Conservation (phyloP, 202 grass and related monocot genomes). For the Tripidium arundinaceum region DNA sequence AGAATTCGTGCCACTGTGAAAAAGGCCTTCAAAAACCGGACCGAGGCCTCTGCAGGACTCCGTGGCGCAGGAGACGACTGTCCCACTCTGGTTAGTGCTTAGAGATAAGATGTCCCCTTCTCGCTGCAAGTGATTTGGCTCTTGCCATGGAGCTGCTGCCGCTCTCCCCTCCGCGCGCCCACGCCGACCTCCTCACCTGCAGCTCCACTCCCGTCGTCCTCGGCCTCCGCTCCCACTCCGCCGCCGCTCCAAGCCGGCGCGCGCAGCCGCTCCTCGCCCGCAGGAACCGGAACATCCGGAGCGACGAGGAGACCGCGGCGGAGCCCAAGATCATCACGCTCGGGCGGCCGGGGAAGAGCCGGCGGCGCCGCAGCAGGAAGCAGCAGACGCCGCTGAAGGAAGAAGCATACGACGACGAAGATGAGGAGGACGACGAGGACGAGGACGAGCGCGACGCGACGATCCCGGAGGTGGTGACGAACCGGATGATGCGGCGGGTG, state of each 20-base stretch:
- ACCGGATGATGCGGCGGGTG: slow-evolving; percentile 71
- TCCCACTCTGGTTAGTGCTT: neutral
- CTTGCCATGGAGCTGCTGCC: slow-evolving; percentile 47
- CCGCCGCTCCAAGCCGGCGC: neutral
- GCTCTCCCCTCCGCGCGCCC: slow-evolving; percentile 14
- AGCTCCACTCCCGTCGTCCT: neutral
- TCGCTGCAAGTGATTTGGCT: neutral
- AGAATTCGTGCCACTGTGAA: too few species aligned
- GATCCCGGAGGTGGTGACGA: slow-evolving; percentile 87
- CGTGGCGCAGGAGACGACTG: neutral
- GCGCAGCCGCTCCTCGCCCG: slow-evolving; percentile 15
- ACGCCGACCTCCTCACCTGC: neutral
- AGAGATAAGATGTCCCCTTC: slow-evolving; percentile 37
- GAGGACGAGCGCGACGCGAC: slow-evolving; percentile 54
- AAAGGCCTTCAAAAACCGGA: too few species aligned
- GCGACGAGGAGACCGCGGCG: slow-evolving; percentile 3
- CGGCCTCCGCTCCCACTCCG: neutral
- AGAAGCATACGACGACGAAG: neutral
- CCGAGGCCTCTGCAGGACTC: too few species aligned
- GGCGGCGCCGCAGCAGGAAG: neutral
- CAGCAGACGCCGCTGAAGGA: neutral
- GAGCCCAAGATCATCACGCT: slow-evolving; percentile 51
- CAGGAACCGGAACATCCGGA: slow-evolving; percentile 6
- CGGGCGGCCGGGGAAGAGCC: slow-evolving; percentile 32
- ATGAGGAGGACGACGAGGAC: neutral